A percentile compares a stretch with the other conserved stretches of the same genome.
These are phyloP conservation scores for Lizonia empirigonia DNA, from an alignment of 2,329 filamentous ascomycete species.

Conservation along the genomic window DNA sequence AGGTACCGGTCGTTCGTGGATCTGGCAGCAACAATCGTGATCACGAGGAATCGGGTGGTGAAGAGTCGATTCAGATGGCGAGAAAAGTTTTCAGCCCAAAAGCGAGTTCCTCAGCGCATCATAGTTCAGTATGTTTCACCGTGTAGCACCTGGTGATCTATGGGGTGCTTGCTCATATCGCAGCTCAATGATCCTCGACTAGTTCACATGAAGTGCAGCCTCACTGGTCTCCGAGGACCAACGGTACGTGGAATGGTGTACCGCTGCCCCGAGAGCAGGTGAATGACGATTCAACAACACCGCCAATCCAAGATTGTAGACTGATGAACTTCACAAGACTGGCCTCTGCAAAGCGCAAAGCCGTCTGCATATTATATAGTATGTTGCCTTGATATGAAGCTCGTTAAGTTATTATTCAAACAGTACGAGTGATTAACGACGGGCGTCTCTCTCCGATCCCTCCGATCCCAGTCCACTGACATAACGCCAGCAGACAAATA, in stretches of 20 bases:
- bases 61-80: constrained; percentile 2
- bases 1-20: too few relatives aligned
- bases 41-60: background rate
- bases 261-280: too few relatives aligned
- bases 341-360: background rate
- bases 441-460: constrained; percentile 56
- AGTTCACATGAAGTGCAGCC: background rate
- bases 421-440: constrained; percentile 61
- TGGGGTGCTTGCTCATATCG: background rate
- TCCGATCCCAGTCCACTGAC: constrained; percentile 45
- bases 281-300: too few relatives aligned
- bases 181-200: background rate
- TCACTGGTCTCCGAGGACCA: background rate
- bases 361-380: constrained; percentile 3
- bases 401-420: constrained; percentile 48
- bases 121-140: background rate
- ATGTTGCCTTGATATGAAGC: constrained; percentile 63
- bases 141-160: background rate
- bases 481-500: constrained; percentile 48
- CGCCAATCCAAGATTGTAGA: background rate
- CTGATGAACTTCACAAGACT: background rate
- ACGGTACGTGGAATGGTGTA: too few relatives aligned
- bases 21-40: background rate
- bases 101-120: background rate
- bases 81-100: constrained; percentile 21